A percentile compares a stretch with the other conserved stretches of the same genome.
Conservation (phyloP, 1,284 basidiomycete species). For the Ustilago crameri region DNA sequence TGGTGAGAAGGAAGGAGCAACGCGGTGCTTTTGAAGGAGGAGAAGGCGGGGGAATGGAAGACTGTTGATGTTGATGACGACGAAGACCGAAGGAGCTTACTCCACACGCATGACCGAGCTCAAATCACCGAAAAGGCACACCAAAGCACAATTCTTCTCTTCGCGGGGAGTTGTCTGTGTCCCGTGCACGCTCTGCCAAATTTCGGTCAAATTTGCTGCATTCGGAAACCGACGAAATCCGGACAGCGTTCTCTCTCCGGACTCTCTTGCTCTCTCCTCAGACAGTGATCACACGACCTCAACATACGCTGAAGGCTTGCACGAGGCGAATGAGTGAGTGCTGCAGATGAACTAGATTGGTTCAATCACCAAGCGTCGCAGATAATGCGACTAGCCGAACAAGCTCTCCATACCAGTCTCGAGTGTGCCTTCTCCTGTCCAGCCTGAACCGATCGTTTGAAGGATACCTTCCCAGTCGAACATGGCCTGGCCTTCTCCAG, state of each 20-base stretch:
- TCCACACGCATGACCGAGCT: too few species aligned
- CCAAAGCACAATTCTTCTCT: neutral
- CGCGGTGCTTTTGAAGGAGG: too few species aligned
- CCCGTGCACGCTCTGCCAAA: conserved; percentile 4
- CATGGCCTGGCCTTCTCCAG: conserved; percentile 24
- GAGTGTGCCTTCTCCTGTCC: conserved; percentile 45
- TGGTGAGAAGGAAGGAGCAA: neutral
- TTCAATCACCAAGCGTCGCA: neutral
- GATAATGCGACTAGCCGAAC: conserved; percentile 18
- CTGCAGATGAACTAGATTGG: neutral
- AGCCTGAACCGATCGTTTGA: conserved; percentile 46
- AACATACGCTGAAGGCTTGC: neutral
- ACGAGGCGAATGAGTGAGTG: neutral
- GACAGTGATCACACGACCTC: conserved; percentile 14
- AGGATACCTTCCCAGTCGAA: conserved; percentile 51
- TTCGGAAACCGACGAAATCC: conserved; percentile 21
- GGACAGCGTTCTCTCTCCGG: neutral
- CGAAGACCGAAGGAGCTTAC: conserved; percentile 6
- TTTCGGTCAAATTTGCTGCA: too few species aligned
- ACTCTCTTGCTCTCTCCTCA: neutral
- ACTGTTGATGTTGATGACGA: conserved; percentile 5
- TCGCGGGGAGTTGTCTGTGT: too few species aligned
- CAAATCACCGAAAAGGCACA: neutral
- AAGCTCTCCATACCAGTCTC: conserved; percentile 48
- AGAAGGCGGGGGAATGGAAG: neutral